A percentile compares a stretch with the other conserved stretches of the same genome.
These are phyloP conservation scores for Gamsiella multidivaricata DNA, from an alignment of 192 early-diverging fungal species.

Conservation along the genomic window DNA sequence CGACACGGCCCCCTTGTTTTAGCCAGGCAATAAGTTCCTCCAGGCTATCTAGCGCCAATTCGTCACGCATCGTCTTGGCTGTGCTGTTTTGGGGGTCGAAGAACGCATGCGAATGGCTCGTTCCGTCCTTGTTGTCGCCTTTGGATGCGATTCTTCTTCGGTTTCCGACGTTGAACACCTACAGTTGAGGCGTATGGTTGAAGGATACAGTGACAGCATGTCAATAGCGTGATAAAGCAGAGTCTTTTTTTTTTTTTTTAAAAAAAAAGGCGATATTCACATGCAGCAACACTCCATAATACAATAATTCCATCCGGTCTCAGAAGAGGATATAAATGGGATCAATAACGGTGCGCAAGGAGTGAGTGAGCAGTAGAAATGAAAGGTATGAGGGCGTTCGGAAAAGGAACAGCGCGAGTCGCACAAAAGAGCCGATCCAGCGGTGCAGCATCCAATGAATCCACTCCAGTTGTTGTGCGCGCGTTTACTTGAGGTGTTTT, in stretches of 20 bases:
- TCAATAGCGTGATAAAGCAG: neutral
- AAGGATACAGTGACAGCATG: conserved; percentile 16
- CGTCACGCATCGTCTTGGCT: conserved; percentile 82
- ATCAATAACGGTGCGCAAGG: too few species aligned
- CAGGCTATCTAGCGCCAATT: conserved; percentile 89
- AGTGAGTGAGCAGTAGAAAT: too few species aligned
- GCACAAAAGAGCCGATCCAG: neutral
- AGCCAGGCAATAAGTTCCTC: conserved; percentile 94
- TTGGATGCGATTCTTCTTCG: conserved; percentile 77
- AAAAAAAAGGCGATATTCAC: too few species aligned
- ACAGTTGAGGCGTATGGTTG: conserved; percentile 59
- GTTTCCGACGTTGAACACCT: conserved; percentile 97
- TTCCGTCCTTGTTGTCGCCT: conserved; percentile 53
- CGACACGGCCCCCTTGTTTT: conserved; percentile 86
- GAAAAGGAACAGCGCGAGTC: neutral
- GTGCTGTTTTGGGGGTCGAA: conserved; percentile 92
- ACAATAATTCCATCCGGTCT: too few species aligned
- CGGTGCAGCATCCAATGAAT: neutral
- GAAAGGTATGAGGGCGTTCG: too few species aligned
- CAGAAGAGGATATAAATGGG: too few species aligned
- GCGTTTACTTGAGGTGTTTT: neutral
- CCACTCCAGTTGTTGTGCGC: neutral
- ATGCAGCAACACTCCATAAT: too few species aligned
- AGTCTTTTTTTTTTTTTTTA: too few species aligned
- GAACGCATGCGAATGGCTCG: conserved; percentile 84